These are phyloP conservation scores for Xylariaceae sp. DNA, from an alignment of 2,329 filamentous ascomycete genomes.

Conservation along the genomic window DNA sequence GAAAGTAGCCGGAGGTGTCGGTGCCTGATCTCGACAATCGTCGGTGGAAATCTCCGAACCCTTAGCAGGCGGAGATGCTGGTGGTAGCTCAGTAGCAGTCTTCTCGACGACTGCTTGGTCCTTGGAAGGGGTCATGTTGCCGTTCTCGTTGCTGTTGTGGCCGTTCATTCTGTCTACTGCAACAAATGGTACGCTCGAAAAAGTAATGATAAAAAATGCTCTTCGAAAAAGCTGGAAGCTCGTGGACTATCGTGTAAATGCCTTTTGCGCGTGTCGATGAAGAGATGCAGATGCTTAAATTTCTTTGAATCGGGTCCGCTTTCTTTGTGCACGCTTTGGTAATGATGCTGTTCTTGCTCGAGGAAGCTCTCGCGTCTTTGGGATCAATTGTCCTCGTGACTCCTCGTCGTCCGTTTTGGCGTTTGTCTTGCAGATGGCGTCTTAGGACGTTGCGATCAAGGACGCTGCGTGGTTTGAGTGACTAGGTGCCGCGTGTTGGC, in stretches of 20 bases:
- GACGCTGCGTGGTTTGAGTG: too few species aligned
- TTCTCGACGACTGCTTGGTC: not conserved
- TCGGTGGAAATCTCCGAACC: too few species aligned
- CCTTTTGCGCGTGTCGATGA: not conserved
- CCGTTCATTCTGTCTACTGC: not conserved
- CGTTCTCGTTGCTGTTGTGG: not conserved
- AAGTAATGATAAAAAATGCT: too few species aligned
- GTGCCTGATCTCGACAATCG: too few species aligned
- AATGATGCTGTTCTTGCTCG: conserved; percentile 17
- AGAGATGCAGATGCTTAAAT: conserved; percentile 16
- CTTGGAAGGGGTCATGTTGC: not conserved
- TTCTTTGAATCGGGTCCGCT: conserved; percentile 15
- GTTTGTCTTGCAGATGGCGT: conserved; percentile 4
- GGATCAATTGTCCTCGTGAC: conserved; percentile 15
- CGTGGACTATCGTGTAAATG: too few species aligned
- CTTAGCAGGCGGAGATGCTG: too few species aligned
- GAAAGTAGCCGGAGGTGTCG: too few species aligned
- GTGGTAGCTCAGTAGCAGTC: not conserved
- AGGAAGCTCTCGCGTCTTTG: conserved; percentile 12
- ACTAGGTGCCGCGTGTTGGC: too few species aligned
- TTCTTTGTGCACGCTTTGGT: conserved; percentile 8
- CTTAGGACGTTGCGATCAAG: not conserved
- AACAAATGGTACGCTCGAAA: too few species aligned
- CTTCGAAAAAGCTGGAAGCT: too few species aligned
- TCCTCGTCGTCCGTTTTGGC: conserved; percentile 11